These are phyloP conservation scores for Conidiobolus incongruus DNA, from an alignment of 371 early-diverging fungal species.

Conservation along the genomic window DNA sequence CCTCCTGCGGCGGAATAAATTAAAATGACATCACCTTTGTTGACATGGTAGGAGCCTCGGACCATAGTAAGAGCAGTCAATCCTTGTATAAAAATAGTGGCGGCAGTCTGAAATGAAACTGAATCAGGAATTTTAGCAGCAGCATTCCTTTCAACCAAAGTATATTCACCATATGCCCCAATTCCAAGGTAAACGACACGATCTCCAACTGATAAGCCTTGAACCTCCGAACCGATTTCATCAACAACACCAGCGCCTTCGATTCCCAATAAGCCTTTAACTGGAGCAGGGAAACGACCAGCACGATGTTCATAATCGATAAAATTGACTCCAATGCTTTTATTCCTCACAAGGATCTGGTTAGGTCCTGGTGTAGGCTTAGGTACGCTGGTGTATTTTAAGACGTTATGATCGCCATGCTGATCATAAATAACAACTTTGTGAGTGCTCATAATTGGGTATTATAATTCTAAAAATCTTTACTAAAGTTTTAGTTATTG, in stretches of 20 bases:
- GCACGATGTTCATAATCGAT: slow-evolving; percentile 85
- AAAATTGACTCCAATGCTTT: slow-evolving; percentile 64
- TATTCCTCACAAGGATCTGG: slow-evolving; percentile 55
- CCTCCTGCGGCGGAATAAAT: slow-evolving; percentile 88
- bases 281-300: slow-evolving; percentile 48
- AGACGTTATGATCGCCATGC: too few species aligned
- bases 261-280: slow-evolving; percentile 51
- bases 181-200: slow-evolving; percentile 49
- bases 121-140: slow-evolving; percentile 26
- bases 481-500: too few species aligned
- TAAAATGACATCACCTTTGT: slow-evolving; percentile 53
- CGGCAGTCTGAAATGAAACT: slow-evolving; percentile 32
- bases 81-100: slow-evolving; percentile 43
- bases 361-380: too few species aligned
- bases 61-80: slow-evolving; percentile 66
- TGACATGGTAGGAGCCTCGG: slow-evolving; percentile 42
- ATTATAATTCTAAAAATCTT: too few species aligned
- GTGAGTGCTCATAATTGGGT: too few species aligned
- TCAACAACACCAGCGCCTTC: slow-evolving; percentile 74
- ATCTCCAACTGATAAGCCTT: slow-evolving; percentile 50
- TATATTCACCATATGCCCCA: slow-evolving; percentile 60
- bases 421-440: too few species aligned
- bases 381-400: too few species aligned
- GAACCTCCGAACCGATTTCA: slow-evolving; percentile 41
- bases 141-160: slow-evolving; percentile 15